Evolutionary conservation across 139 green algal genomes (phyloP).

Genomic region (Tetraselmis chui): DNA sequence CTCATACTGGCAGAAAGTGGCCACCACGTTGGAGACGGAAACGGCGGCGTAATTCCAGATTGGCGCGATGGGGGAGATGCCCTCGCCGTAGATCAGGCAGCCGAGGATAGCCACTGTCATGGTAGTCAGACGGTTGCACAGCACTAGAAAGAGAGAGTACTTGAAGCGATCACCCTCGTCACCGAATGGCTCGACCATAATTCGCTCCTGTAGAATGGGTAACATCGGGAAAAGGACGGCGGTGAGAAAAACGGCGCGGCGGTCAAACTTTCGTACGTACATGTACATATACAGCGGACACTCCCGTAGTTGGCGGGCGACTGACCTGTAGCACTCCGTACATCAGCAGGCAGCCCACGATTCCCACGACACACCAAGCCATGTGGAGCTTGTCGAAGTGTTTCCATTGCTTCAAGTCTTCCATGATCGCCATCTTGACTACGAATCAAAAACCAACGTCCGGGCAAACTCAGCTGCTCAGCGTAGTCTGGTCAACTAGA

Average conservation of each 20-base stretch:
- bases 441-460: too few relatives aligned
- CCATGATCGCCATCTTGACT: neutral
- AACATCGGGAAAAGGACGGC: too few relatives aligned
- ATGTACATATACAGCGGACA: too few relatives aligned
- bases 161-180: constrained; percentile 72
- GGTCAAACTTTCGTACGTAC: too few relatives aligned
- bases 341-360: constrained; percentile 50
- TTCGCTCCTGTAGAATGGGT: constrained; percentile 72
- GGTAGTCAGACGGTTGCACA: constrained; percentile 89
- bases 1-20: constrained; percentile 97
- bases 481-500: too few relatives aligned
- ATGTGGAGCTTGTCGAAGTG: constrained; percentile 33
- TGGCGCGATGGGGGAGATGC: constrained; percentile 46
- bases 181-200: constrained; percentile 73
- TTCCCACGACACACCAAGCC: constrained; percentile 34
- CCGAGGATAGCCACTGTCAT: constrained; percentile 42
- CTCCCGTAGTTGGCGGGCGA: too few relatives aligned
- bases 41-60: constrained; percentile 64
- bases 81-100: constrained; percentile 36
- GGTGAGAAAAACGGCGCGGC: too few relatives aligned
- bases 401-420: neutral
- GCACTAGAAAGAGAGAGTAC: constrained; percentile 87
- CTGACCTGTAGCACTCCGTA: constrained; percentile 69
- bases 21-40: constrained; percentile 86
- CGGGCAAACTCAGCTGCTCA: too few relatives aligned